Conservation (phyloP, 2,329 filamentous ascomycete genomes). For the Sporothrix luriei region DNA sequence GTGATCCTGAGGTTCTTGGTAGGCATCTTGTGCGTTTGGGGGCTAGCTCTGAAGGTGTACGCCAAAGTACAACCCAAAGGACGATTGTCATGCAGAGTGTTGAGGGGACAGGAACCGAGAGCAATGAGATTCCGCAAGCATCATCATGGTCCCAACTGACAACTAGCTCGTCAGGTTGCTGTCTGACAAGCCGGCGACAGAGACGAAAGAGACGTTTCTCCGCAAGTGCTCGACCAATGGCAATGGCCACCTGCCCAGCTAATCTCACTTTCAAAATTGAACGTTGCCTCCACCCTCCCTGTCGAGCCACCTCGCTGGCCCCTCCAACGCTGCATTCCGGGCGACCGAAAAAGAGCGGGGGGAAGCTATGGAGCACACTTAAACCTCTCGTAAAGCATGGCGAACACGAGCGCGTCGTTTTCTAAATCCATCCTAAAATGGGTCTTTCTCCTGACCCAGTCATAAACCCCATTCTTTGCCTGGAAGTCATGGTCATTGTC, state of each 20-base stretch:
- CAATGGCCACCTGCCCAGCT: not conserved
- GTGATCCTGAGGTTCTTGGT: no score
- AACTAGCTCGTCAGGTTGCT: not conserved
- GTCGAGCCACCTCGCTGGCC: not conserved
- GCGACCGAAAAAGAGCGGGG: conserved; percentile 25
- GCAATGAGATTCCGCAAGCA: not conserved
- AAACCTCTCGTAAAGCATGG: not conserved
- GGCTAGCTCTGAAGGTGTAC: no score
- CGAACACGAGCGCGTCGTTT: not conserved
- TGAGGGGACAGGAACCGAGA: not conserved
- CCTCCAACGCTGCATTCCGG: conserved; percentile 25
- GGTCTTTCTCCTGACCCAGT: not conserved
- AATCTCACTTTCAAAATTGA: not conserved
- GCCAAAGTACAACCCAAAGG: no score
- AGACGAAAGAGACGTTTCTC: not conserved
- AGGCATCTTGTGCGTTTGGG: no score
- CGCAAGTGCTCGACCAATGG: not conserved
- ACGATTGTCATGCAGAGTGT: not conserved
- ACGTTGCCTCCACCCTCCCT: conserved; percentile 26
- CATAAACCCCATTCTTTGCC: not conserved
- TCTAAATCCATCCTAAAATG: not conserved
- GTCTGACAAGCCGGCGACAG: not conserved
- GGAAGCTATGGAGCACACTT: no score
- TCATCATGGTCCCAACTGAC: not conserved
- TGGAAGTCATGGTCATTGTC: not conserved